Conservation (phyloP, 495 filamentous ascomycete species). For the Cryomyces minteri region DNA sequence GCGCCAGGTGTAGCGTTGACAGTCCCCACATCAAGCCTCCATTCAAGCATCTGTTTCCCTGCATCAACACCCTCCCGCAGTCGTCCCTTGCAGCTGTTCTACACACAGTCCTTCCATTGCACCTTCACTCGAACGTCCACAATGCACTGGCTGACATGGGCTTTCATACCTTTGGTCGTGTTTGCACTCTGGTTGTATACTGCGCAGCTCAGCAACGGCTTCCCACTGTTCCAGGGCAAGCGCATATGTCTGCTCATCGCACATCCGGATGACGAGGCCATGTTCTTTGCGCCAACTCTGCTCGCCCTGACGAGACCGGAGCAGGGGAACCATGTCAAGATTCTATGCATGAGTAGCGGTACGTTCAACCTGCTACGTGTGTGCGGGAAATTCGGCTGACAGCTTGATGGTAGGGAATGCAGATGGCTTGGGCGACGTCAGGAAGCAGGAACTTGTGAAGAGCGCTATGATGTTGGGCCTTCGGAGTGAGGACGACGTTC, state of each 20-base stretch:
- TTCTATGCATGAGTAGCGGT: slow-evolving; percentile 72
- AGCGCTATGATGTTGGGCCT: slow-evolving; percentile 61
- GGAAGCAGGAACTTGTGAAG: slow-evolving; percentile 67
- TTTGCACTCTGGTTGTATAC: slow-evolving; percentile 37
- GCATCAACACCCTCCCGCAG: too few species aligned
- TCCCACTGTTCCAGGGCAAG: slow-evolving; percentile 58
- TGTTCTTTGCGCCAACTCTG: slow-evolving; percentile 93
- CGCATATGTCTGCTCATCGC: slow-evolving; percentile 82
- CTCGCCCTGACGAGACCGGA: slow-evolving; percentile 56
- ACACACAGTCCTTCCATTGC: too few species aligned
- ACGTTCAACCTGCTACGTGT: slow-evolving; percentile 18
- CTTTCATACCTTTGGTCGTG: slow-evolving; percentile 41
- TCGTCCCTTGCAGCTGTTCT: too few species aligned
- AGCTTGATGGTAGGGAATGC: slow-evolving; percentile 41
- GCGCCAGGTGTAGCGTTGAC: too few species aligned
- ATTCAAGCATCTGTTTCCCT: too few species aligned
- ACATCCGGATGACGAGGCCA: slow-evolving; percentile 96
- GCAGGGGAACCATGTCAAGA: slow-evolving; percentile 75
- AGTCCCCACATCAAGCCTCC: too few species aligned
- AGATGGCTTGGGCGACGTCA: slow-evolving; percentile 63
- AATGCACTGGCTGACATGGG: slow-evolving; percentile 17
- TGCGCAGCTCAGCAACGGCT: slow-evolving; percentile 31
- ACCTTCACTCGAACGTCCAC: neutral
- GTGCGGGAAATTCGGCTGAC: too few species aligned
- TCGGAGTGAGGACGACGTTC: slow-evolving; percentile 50